Evolutionary conservation across 2,329 filamentous ascomycete species (phyloP), one percentile per base, ranked within the genome.

Genomic region (Ploettnerulaceae sp.): DNA sequence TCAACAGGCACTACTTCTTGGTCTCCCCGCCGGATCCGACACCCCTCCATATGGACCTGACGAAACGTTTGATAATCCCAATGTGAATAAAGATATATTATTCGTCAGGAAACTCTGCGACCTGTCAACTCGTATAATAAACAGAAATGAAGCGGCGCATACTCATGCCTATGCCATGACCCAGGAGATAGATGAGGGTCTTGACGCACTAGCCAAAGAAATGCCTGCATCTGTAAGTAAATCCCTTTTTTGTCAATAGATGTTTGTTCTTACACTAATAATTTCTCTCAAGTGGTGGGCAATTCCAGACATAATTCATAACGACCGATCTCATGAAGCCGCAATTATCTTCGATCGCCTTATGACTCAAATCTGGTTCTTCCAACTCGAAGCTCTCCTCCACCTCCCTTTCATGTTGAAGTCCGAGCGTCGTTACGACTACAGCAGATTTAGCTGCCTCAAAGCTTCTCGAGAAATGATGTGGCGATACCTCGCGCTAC

Each of bases 341-440:
- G 47, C 53, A 0, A 20, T 24, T 5, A 31, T 43, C 24, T 60
- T 59, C 20, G 55, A 62, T 46, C 53, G 54, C 2, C 31, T 60
- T 1, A 57, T 63, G 51, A 47, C 42, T 11, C 58, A 63, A 34
- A 56, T 63, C 4, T 64, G 58, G 53, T 60, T 56, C 32, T 63
- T 52, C 38, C 59, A 64, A 34, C 33, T 63, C 6, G 48, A 61
- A 40, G 48, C 51, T 5, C 48, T 63, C 3, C 29, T 61, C 1
- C 61, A 64, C 43, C 40, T 64, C 11, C 61, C 60, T 20, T 64
- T 61, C 40, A 64, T 64, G 61, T 49, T 64, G n/a, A 55, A 56
- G 29, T 58, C 61, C 4, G 60, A 64, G 39, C 51, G 59, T 12
- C 57, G 58, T 1, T 63, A 57, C 41, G 60, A 64, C 14, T 64